phyloP scores from a whole-genome alignment of 495 filamentous ascomycete species.

The Penicillium manginii region DNA sequence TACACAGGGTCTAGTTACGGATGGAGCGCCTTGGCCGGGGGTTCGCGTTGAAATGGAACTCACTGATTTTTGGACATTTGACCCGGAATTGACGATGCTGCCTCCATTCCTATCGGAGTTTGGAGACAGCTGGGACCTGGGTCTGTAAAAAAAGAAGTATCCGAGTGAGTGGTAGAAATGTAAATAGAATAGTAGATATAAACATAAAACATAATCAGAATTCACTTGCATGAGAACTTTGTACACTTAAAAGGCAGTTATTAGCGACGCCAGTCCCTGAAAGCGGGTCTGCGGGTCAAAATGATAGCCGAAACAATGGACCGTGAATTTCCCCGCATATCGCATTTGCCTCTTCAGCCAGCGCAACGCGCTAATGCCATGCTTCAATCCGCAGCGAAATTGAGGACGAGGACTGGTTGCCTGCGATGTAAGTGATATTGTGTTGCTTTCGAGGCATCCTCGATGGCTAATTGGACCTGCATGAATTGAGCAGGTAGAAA shows the following conservation, averaged over 20 bases:
- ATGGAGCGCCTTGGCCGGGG: too few relatives aligned
- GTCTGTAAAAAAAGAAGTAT: too few relatives aligned
- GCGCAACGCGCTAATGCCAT: slow-evolving; percentile 1
- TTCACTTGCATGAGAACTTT: too few relatives aligned
- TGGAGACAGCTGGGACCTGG: slow-evolving; percentile 17
- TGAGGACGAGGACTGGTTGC: slow-evolving; percentile 17
- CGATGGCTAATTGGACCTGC: neutral
- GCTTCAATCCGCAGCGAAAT: slow-evolving; percentile 8
- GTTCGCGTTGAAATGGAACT: too few relatives aligned
- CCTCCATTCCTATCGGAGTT: slow-evolving; percentile 16
- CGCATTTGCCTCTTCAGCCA: neutral
- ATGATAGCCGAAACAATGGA: neutral
- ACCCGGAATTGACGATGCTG: slow-evolving; percentile 12
- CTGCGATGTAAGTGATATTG: slow-evolving; percentile 11
- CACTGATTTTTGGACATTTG: slow-evolving; percentile 17
- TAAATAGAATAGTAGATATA: too few relatives aligned
- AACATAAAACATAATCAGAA: too few relatives aligned
- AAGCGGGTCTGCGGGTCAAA: slow-evolving; percentile 1
- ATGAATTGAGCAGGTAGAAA: slow-evolving; percentile 11
- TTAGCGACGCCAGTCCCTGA: neutral
- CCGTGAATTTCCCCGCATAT: neutral
- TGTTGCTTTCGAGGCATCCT: too few relatives aligned
- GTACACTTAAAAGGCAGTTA: neutral
- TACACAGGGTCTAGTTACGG: too few relatives aligned
- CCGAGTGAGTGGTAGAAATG: too few relatives aligned